Evolutionary conservation across 352 stramenopile species (phyloP).

Genomic region (Pythium phragmiticola): DNA sequence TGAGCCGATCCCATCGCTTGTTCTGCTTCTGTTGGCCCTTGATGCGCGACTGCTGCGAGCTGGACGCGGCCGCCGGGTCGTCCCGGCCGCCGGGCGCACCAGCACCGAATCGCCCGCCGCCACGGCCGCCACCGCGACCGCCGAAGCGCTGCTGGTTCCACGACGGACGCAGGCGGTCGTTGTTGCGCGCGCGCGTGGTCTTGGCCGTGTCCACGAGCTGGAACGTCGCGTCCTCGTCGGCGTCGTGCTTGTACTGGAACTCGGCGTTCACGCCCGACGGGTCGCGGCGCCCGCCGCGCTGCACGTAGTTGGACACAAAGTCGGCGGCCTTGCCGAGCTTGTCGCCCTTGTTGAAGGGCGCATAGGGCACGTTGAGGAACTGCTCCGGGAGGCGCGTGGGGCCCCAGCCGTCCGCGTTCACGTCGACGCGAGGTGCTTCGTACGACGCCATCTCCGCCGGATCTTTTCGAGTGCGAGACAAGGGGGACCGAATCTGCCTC

Average conservation of each 20-base stretch:
- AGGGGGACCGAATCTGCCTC: no score
- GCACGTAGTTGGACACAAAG: slow-evolving; percentile 86
- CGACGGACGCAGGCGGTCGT: slow-evolving; percentile 74
- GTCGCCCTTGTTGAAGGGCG: slow-evolving; percentile 95
- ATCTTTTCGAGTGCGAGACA: neutral
- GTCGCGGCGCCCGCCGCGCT: slow-evolving; percentile 52
- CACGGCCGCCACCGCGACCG: slow-evolving; percentile 43
- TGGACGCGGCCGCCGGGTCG: slow-evolving; percentile 34
- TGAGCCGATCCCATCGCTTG: slow-evolving; percentile 81
- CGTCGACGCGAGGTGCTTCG: slow-evolving; percentile 71
- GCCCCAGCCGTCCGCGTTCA: slow-evolving; percentile 84
- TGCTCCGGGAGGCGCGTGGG: slow-evolving; percentile 84
- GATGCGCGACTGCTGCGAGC: slow-evolving; percentile 61
- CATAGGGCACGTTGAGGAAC: slow-evolving; percentile 94
- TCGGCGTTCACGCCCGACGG: slow-evolving; percentile 89
- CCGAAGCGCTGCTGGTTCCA: slow-evolving; percentile 88
- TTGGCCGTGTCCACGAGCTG: slow-evolving; percentile 95
- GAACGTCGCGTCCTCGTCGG: slow-evolving; percentile 90
- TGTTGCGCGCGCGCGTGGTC: slow-evolving; percentile 67
- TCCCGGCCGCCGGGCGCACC: slow-evolving; percentile 35
- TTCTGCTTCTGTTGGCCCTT: slow-evolving; percentile 88
- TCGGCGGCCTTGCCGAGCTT: slow-evolving; percentile 93
- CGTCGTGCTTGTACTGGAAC: slow-evolving; percentile 94
- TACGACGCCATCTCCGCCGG: slow-evolving; percentile 61
- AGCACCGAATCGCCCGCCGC: slow-evolving; percentile 33